Conservation (phyloP, 345 rosid species). For the Brassica rapa region DNA sequence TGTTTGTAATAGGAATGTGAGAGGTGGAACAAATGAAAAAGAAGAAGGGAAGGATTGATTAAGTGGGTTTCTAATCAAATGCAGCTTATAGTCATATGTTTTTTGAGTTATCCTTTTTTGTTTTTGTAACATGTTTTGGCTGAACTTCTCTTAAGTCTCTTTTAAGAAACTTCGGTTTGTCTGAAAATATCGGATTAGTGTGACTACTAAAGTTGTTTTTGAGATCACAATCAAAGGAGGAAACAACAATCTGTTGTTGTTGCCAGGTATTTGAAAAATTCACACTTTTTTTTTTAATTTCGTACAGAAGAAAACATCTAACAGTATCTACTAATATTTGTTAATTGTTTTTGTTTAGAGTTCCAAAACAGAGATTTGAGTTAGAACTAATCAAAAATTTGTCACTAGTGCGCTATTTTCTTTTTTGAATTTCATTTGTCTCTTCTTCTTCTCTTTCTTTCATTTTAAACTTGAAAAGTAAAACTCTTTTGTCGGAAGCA, state of each 20-base stretch:
- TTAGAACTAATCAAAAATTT: background rate
- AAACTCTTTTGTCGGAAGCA: background rate
- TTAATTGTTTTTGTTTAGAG: background rate
- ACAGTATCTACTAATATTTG: background rate
- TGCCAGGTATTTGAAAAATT: background rate
- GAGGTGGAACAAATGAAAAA: conserved; percentile 68
- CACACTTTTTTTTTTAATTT: background rate
- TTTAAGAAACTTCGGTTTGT: background rate
- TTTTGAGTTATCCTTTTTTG: background rate
- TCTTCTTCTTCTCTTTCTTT: background rate
- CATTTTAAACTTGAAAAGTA: background rate
- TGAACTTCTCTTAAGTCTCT: background rate
- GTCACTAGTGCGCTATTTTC: background rate
- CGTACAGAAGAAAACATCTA: too few relatives aligned
- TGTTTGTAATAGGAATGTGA: conserved; percentile 62
- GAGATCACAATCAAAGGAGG: background rate
- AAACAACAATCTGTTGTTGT: background rate
- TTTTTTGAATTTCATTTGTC: background rate
- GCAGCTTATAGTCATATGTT: background rate
- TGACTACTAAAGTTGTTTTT: background rate
- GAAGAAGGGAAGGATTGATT: conserved; percentile 50
- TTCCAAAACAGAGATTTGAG: background rate
- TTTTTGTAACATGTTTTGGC: background rate
- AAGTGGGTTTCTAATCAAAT: background rate
- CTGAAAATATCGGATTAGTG: background rate